phyloP scores from a whole-genome alignment of 805 yeast species.

The Hagleromyces aurorensis region DNA sequence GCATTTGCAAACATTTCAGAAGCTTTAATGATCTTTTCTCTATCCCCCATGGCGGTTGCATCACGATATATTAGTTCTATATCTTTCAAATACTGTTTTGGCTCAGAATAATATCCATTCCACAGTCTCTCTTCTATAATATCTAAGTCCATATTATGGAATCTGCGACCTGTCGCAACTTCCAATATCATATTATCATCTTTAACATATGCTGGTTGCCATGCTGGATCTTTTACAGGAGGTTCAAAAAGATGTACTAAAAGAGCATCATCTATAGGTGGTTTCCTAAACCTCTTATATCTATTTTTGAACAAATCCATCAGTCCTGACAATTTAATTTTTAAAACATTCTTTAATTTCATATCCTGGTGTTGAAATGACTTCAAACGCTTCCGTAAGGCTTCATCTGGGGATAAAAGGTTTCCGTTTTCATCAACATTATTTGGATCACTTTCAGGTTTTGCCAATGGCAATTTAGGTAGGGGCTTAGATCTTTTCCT shows the following conservation, averaged over 20 bases:
- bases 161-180: constrained; percentile 60
- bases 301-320: constrained; percentile 86
- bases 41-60: constrained; percentile 62
- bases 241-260: constrained; percentile 76
- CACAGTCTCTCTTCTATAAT: constrained; percentile 89
- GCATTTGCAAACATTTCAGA: constrained; percentile 96
- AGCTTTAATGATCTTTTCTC: constrained; percentile 74
- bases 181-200: constrained; percentile 77
- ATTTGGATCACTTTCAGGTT: constrained; percentile 15
- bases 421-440: constrained; percentile 23
- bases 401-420: constrained; percentile 29
- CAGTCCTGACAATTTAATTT: constrained; percentile 75
- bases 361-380: constrained; percentile 55
- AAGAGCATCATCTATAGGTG: constrained; percentile 71
- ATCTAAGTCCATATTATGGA: constrained; percentile 85
- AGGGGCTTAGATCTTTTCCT: constrained; percentile 39
- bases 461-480: constrained; percentile 33
- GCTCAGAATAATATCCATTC: constrained; percentile 94
- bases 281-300: constrained; percentile 85
- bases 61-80: constrained; percentile 78
- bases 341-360: constrained; percentile 74
- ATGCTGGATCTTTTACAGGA: constrained; percentile 27
- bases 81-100: constrained; percentile 80
- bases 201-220: constrained; percentile 39
- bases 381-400: constrained; percentile 38